Base-by-base conservation (phyloP, 345 rosid genomes). In the Hibiscus tridactylites region DNA sequence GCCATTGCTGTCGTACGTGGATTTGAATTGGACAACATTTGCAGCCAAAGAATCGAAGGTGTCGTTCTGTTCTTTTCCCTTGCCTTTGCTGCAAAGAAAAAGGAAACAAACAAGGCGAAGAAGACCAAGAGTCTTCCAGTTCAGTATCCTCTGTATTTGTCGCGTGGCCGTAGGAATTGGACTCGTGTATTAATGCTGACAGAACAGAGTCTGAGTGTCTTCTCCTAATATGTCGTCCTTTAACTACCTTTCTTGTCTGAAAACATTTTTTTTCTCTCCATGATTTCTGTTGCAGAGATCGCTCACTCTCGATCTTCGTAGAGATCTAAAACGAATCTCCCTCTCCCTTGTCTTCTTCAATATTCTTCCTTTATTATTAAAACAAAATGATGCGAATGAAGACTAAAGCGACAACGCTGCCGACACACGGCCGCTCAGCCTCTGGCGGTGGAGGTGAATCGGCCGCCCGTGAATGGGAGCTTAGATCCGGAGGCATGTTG, bases 401-500 rank as follows among this genome's bases (percentile, higher is more conserved):
- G 81, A 88, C 77, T 68, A 85, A 82, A 77, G 74, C 83, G 72
- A 77, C 87, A 46, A 88, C 81, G 60, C 75, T 80, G 69, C 74
- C 87, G 52, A 71, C 57, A 8, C 84, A 86, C 33, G 89, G 85
- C 54, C 78, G 85, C 74, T 73, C 88, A 65, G 79, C 72, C 44
- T 78, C 76, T 26, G 10, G 71, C 65, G 31, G 73, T 47, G 31
- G 73, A 60, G 19, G 68, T 12, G 92, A 87, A 77, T 54, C 89
- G 29, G 86, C 80, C 28, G 83, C 84, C 11, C 78, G 83, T 33
- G 96, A 89, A 17, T 95, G 92, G 98, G 99, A 95, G 84, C 78
- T 92, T 71, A 84, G 99, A 74, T 98, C 99, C 21, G 98, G 99
- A 6, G 99, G 99, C 46, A 95, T 95, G 99, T 74, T 95, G 73